phyloP scores from a whole-genome alignment of 345 rosid species.

The Arabis hirsuta region DNA sequence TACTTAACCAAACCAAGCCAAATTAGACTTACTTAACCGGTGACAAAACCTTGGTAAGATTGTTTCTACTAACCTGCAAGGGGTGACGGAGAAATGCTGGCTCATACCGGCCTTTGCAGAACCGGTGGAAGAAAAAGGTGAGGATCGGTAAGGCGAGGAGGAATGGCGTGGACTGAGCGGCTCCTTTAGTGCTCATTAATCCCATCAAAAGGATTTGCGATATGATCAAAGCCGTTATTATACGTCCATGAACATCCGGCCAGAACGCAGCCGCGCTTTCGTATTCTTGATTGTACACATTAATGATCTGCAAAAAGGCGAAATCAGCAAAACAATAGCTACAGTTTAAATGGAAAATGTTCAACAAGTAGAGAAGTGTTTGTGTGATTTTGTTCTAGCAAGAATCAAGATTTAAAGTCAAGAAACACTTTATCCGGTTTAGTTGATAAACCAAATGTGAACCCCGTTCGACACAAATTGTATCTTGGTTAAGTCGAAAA shows the following conservation, averaged over 20 bases:
- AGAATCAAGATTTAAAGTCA: not conserved
- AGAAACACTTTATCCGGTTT: not conserved
- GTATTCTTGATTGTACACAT: conserved; percentile 90
- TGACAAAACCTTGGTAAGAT: not conserved
- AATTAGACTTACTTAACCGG: not conserved
- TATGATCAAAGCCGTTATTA: conserved; percentile 70
- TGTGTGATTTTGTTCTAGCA: conserved; percentile 5
- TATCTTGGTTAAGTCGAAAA: not conserved
- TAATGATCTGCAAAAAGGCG: conserved; percentile 63
- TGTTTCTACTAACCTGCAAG: conserved; percentile 59
- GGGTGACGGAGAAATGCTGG: conserved; percentile 78
- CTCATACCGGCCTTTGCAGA: conserved; percentile 82
- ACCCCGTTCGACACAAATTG: no score
- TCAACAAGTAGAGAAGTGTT: conserved; percentile 2
- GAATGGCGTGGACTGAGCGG: conserved; percentile 74
- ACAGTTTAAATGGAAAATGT: not conserved
- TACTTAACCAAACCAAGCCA: conserved; percentile 8
- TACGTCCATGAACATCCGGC: conserved; percentile 91
- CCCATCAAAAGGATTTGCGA: conserved; percentile 86
- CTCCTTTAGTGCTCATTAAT: conserved; percentile 65
- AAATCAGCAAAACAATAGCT: not conserved
- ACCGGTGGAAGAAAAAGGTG: conserved; percentile 71
- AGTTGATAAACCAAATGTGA: not conserved
- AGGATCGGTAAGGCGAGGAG: conserved; percentile 76
- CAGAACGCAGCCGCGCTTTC: conserved; percentile 93